Percentiles rank a stretch among this genome's conserved stretches.
Conservation (phyloP, 2,329 filamentous ascomycete species). For the Pyricularia pennisetigena region DNA sequence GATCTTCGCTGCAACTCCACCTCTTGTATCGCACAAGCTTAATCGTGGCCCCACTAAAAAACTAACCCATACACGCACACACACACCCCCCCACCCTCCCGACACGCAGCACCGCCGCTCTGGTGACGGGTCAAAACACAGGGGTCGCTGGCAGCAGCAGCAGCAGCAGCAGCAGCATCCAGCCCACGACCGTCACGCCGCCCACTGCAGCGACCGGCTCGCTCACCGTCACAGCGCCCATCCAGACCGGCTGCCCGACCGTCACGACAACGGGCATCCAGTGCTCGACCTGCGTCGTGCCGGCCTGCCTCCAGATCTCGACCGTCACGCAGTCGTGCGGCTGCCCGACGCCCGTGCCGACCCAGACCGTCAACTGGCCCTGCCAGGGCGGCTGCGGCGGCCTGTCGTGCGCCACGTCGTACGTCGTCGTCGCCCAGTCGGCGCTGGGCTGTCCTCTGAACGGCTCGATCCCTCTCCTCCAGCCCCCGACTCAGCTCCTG, state of each 20-base stretch:
- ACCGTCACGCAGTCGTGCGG: constrained; percentile 22
- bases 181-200: background rate
- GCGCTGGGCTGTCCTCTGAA: background rate
- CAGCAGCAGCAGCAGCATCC: too few relatives aligned
- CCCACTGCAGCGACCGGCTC: background rate
- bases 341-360: constrained; percentile 20
- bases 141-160: too few relatives aligned
- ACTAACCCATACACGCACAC: background rate
- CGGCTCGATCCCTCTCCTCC: background rate
- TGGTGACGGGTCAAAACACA: background rate
- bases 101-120: background rate
- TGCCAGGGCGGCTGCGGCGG: constrained; percentile 20
- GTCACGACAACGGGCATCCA: constrained; percentile 19
- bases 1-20: background rate
- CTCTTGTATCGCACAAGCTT: background rate
- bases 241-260: constrained; percentile 20
- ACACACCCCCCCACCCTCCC: background rate
- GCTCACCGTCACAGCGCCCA: constrained; percentile 21
- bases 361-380: constrained; percentile 16
- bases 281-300: constrained; percentile 23
- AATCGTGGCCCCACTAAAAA: background rate
- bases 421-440: background rate
- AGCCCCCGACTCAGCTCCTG: background rate
- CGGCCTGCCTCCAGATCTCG: constrained; percentile 18
- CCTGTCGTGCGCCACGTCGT: constrained; percentile 17